Base-by-base conservation (phyloP, 1,284 basidiomycete species). In the Cystobasidium pallidum region DNA sequence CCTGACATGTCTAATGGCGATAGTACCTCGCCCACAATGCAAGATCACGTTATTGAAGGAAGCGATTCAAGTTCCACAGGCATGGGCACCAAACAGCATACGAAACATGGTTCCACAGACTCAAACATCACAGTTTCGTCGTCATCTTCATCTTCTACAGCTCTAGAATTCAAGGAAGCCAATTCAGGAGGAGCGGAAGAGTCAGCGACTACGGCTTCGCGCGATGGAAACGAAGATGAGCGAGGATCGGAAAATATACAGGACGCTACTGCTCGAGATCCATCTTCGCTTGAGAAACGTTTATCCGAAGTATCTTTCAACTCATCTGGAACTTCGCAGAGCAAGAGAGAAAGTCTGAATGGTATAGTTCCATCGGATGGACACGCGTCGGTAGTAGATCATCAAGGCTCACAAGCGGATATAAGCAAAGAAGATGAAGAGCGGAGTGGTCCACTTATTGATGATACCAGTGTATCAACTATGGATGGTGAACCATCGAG, bases 401-500 rank as follows among this genome's bases (percentile, higher is more conserved):
- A 32, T 19, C 13, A 21, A 26, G 39, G 39, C 34, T 10, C 28
- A 43, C 30, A 45, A 13, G 19, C 32, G 21, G 32, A 28, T 21
- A 13, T 19, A 10, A 19, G 8, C 3, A 28, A 17, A 15, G 58
- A 36, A 7, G 24, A 13, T 43, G 54, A 57, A 4, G 8, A 28
- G 34, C n/a, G 36, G 13, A 32, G 36, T 4, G 24, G 34, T 10
- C 52, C 32, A 21, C 8, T 26, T 26, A 8, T 28, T 28, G 17
- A 24, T 32, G 45, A 24, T 43, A n/a, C 43, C 7, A 19, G n/a
- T 13, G 45, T 6, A 6, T 34, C 45, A 21, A 26, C 43, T 4
- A 49, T 65, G 62, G 45, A 65, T 13, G 45, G 51, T 17, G 26
- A 15, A 15, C 6, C 34, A 13, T 65, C 62, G 32, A 39, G 45